Evolutionary conservation across 1,139 yeast genomes (phyloP).

Genomic region (Candida pseudoviswanathii): DNA sequence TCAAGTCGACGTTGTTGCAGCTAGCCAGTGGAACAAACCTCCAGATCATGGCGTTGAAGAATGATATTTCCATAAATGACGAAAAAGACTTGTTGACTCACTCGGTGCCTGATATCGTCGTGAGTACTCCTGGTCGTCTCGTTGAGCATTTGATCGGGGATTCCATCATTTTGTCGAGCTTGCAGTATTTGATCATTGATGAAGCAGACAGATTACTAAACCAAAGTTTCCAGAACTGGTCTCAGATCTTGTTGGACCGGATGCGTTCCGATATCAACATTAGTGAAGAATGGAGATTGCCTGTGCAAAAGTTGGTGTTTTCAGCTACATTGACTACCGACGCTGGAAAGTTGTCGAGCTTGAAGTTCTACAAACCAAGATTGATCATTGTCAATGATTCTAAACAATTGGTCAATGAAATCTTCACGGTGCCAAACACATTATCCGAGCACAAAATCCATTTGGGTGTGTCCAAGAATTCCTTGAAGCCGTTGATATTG

Average conservation of each 20-base stretch:
- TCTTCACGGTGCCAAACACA: constrained; percentile 56
- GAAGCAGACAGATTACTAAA: constrained; percentile 93
- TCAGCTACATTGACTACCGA: constrained; percentile 95
- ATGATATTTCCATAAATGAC: constrained; percentile 61
- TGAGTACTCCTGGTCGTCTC: constrained; percentile 90
- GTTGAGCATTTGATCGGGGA: constrained; percentile 74
- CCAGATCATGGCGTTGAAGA: constrained; percentile 57
- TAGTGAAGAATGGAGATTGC: constrained; percentile 28
- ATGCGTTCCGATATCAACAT: constrained; percentile 40
- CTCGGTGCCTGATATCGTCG: constrained; percentile 71
- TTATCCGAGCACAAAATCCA: constrained; percentile 54
- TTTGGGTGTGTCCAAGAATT: constrained; percentile 56
- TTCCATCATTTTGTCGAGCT: constrained; percentile 43
- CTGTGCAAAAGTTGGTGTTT: constrained; percentile 66
- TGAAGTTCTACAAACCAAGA: constrained; percentile 69
- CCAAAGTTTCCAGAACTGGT: constrained; percentile 95
- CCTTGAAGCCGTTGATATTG: constrained; percentile 75
- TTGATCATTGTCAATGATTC: constrained; percentile 70
- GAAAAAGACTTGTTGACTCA: constrained; percentile 55
- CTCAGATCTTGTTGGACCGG: constrained; percentile 59
- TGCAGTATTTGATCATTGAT: constrained; percentile 79
- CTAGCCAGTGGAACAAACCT: constrained; percentile 71
- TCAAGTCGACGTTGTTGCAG: constrained; percentile 60
- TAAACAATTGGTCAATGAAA: constrained; percentile 50
- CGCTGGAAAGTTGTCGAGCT: constrained; percentile 77